phyloP scores from a whole-genome alignment of 2,329 filamentous ascomycete genomes.

The Hypomyces rosellus region DNA sequence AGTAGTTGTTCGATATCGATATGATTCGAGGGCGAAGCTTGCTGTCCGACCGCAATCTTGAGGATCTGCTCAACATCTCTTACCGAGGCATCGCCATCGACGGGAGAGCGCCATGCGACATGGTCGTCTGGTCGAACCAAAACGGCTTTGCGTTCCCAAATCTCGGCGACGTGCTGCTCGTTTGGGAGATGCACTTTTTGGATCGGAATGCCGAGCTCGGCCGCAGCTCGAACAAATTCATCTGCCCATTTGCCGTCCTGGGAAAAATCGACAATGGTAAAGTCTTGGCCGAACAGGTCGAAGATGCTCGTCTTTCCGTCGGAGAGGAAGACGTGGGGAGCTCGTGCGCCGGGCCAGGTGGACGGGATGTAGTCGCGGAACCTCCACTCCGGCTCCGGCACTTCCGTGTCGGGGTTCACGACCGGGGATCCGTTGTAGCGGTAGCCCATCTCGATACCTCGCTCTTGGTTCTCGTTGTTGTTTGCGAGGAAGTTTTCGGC shows the following conservation, averaged over 20 bases:
- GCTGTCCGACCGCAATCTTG: too few species aligned
- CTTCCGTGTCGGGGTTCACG: neutral
- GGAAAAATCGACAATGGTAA: slow-evolving; percentile 5
- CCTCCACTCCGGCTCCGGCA: neutral
- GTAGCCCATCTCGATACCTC: slow-evolving; percentile 24
- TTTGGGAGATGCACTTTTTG: too few species aligned
- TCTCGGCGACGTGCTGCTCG: too few species aligned
- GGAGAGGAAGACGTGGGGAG: neutral
- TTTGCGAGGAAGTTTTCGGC: slow-evolving; percentile 3
- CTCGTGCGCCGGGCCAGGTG: slow-evolving; percentile 3
- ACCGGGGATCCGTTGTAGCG: slow-evolving; percentile 12
- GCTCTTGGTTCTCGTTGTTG: slow-evolving; percentile 21
- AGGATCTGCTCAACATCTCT: too few species aligned
- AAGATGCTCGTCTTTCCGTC: slow-evolving; percentile 5
- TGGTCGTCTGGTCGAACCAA: too few species aligned
- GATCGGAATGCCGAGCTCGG: too few species aligned
- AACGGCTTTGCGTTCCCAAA: too few species aligned
- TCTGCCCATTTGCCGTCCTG: neutral
- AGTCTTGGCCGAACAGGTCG: slow-evolving; percentile 2
- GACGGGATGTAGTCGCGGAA: neutral
- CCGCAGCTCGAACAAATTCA: too few species aligned
- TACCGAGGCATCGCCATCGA: too few species aligned
- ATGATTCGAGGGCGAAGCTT: too few species aligned
- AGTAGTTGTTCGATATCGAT: too few species aligned
- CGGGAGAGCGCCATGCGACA: too few species aligned